Percentiles rank a stretch among this genome's conserved stretches.
These are phyloP conservation scores for Daldinia eschscholtzii DNA, from an alignment of 2,329 filamentous ascomycete species.

Conservation along the genomic window DNA sequence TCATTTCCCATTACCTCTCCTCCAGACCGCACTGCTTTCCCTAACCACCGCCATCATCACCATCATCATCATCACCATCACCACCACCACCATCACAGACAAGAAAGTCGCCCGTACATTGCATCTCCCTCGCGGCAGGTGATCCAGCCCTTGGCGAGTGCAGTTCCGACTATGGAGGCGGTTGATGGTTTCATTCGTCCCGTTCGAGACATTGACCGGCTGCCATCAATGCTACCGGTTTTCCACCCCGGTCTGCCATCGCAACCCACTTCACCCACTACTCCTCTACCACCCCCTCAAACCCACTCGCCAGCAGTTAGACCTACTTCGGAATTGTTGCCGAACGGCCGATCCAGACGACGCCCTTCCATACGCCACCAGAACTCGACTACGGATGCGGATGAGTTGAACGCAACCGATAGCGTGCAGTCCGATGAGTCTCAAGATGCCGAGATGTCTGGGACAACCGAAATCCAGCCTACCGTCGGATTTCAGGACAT, in stretches of 20 bases:
- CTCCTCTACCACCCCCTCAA: conserved; percentile 79
- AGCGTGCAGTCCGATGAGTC: conserved; percentile 84
- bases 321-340: conserved; percentile 65
- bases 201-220: conserved; percentile 83
- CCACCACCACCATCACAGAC: conserved; percentile 58
- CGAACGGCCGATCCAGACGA: conserved; percentile 70
- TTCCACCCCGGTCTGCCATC: conserved; percentile 78
- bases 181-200: conserved; percentile 82
- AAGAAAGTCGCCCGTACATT: conserved; percentile 64
- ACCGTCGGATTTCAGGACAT: conserved; percentile 88
- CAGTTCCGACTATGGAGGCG: conserved; percentile 75
- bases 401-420: conserved; percentile 83
- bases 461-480: conserved; percentile 82
- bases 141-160: conserved; percentile 75
- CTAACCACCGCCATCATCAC: conserved; percentile 62
- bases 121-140: conserved; percentile 64
- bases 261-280: conserved; percentile 93
- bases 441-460: conserved; percentile 81
- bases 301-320: conserved; percentile 68
- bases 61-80: conserved; percentile 60
- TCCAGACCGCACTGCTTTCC: conserved; percentile 76
- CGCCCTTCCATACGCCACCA: conserved; percentile 92
- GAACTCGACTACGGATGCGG: conserved; percentile 87
- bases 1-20: conserved; percentile 77
- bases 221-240: conserved; percentile 83